Evolutionary conservation across 1,284 basidiomycete genomes (phyloP), one percentile per base, ranked within the genome.

Genomic region (Tilletia walkeri): DNA sequence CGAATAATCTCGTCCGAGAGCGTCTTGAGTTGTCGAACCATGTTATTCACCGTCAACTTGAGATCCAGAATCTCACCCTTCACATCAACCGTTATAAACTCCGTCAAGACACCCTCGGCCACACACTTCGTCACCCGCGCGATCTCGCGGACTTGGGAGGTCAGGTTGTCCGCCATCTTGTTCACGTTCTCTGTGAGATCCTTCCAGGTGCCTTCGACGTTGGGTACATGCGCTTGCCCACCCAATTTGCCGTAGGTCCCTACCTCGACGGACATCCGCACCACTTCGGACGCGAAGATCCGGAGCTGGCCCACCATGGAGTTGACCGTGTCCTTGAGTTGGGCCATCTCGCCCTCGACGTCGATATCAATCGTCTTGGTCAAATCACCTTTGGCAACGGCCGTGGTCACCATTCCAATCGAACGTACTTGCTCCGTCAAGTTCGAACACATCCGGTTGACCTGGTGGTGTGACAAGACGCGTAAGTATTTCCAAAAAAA

Each of bases 61-160:
- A 98, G 86, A 76, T 97, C 94, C 7, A 96, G 87, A 88, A 99
- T 97, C 86, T 98, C 95, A 72, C 95, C 95, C 83, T 95, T 92
- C 34, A 95, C 95, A 80, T 97, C 94, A 74, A 97, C 94, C 74
- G 93, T 90, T 84, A 98, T 93, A 56, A 90, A 90, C 84, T 94
- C 92, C 75, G 88, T 89, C 67, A 98, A 86, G 81, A 98, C 93
- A 69, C 96, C 96, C 73, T 91, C 87, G 1, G 96, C 95, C 75
- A 99, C 95, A 56, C 82, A 84, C 59, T 84, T 84, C 38, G 83
- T 84, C 20, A 84, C 83, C n/a, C 82, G 81, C 0, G 83, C 83
- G 53, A 84, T 84, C 69, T 84, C 83, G 69, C 83, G 77, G 47
- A 84, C 83, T 68, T 79, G 76, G 41, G 77, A 78, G 3, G 75